Evolutionary conservation across 331 rosid genomes (phyloP).

Genomic region (Quercus phellos): DNA sequence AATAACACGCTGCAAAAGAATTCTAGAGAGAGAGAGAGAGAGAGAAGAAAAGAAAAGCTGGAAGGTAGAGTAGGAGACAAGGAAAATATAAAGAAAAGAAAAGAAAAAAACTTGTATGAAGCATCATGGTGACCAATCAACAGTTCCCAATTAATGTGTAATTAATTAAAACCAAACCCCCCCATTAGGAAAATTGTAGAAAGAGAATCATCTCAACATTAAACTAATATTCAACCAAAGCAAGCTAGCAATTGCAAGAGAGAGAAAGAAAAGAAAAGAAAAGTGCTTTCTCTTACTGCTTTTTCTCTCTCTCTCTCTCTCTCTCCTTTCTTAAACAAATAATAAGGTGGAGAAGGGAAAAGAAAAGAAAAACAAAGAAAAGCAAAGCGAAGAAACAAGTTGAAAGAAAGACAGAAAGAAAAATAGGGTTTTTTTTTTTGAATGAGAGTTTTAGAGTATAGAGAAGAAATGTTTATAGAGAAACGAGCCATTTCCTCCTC

Average conservation of each 20-base stretch:
- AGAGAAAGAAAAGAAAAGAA: background rate
- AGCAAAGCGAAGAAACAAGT: conserved; percentile 1
- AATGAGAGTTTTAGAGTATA: no score
- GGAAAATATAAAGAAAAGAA: background rate
- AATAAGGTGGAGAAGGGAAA: conserved; percentile 15
- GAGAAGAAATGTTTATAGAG: conserved; percentile 36
- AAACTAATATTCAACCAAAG: no score
- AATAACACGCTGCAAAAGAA: no score
- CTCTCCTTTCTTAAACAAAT: background rate
- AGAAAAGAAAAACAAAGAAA: conserved; percentile 12
- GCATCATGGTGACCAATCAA: conserved; percentile 19
- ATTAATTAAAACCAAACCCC: background rate
- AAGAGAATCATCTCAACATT: no score
- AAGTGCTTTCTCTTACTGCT: conserved; percentile 1
- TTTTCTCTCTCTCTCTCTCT: no score
- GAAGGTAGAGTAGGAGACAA: background rate
- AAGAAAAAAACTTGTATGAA: background rate
- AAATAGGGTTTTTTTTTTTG: no score
- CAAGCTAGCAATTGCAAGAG: no score
- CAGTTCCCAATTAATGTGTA: background rate
- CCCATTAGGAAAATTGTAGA: background rate
- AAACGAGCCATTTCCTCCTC: conserved; percentile 63
- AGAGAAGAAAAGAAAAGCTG: background rate
- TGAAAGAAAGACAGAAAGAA: conserved; percentile 28
- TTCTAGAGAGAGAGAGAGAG: background rate